These are phyloP conservation scores for Nemania sp. DNA, from an alignment of 2,329 filamentous ascomycete genomes.

Conservation along the genomic window DNA sequence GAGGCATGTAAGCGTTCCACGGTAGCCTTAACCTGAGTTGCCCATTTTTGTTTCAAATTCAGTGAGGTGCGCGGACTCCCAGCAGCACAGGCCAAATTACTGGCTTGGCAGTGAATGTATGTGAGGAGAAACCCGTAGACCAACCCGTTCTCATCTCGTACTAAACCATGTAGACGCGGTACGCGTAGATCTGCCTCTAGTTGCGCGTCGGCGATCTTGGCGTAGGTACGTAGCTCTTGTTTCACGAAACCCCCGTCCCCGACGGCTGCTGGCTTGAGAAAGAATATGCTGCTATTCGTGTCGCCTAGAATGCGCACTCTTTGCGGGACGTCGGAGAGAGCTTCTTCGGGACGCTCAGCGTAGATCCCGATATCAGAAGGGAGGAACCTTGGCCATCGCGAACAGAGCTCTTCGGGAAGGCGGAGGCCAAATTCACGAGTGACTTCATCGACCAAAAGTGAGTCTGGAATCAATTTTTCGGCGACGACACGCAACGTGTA, in stretches of 20 bases:
- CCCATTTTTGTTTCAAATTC: neutral
- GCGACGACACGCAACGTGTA: neutral
- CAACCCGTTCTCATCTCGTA: neutral
- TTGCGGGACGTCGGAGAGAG: neutral
- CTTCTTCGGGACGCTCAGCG: neutral
- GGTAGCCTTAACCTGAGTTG: neutral
- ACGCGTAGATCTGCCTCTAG: neutral
- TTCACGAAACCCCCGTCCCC: neutral
- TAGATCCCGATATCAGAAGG: neutral
- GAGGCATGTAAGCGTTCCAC: neutral
- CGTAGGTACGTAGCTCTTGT: neutral
- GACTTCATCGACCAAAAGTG: neutral
- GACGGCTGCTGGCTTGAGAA: neutral
- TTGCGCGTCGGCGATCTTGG: neutral
- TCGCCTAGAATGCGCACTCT: neutral
- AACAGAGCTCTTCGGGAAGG: neutral
- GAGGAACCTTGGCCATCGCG: neutral
- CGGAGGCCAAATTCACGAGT: neutral
- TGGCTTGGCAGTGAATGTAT: neutral
- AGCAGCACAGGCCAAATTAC: neutral
- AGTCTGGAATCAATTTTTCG: neutral
- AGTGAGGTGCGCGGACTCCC: neutral
- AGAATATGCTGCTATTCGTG: neutral
- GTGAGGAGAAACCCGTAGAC: neutral
- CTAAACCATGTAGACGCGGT: neutral